Conservation (phyloP, 169 alveolate genomes). For the Condylostoma magnum region DNA sequence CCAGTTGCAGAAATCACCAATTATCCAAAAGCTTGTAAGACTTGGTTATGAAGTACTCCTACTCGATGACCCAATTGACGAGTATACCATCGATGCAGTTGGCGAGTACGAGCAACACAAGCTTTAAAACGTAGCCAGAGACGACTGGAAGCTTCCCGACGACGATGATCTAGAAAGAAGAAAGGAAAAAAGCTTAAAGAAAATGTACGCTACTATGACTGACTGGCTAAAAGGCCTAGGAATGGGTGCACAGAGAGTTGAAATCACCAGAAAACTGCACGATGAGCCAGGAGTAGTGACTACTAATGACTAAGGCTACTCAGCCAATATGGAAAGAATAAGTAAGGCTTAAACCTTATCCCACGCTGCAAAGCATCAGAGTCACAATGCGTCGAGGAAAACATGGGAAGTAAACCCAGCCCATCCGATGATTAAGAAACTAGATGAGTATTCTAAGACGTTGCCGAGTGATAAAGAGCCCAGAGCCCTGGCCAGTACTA, state of each 20-base stretch:
- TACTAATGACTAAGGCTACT: slow-evolving; percentile 85
- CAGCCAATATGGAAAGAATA: slow-evolving; percentile 90
- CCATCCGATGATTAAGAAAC: slow-evolving; percentile 91
- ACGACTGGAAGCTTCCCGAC: slow-evolving; percentile 27
- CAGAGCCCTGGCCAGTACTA: not conserved
- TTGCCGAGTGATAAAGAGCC: not conserved
- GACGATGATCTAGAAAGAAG: slow-evolving; percentile 32
- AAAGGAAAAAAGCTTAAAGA: slow-evolving; percentile 73
- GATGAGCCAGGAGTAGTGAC: slow-evolving; percentile 88
- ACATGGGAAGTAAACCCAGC: slow-evolving; percentile 96
- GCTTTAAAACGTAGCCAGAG: slow-evolving; percentile 7
- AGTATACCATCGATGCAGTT: slow-evolving; percentile 46
- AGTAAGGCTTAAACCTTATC: slow-evolving; percentile 82
- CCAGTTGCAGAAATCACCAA: slow-evolving; percentile 86
- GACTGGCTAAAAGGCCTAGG: slow-evolving; percentile 74
- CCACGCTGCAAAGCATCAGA: slow-evolving; percentile 61
- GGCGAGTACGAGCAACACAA: slow-evolving; percentile 33
- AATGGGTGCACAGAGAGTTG: slow-evolving; percentile 68
- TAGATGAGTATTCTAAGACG: slow-evolving; percentile 31
- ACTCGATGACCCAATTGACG: slow-evolving; percentile 94
- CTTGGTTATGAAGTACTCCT: slow-evolving; percentile 93
- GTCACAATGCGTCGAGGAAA: slow-evolving; percentile 65
- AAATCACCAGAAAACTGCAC: slow-evolving; percentile 79
- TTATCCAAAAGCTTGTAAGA: slow-evolving; percentile 89
- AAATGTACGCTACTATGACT: slow-evolving; percentile 53